These are phyloP conservation scores for Myxozyma neotropica DNA, from an alignment of 805 yeast genomes.

Conservation along the genomic window DNA sequence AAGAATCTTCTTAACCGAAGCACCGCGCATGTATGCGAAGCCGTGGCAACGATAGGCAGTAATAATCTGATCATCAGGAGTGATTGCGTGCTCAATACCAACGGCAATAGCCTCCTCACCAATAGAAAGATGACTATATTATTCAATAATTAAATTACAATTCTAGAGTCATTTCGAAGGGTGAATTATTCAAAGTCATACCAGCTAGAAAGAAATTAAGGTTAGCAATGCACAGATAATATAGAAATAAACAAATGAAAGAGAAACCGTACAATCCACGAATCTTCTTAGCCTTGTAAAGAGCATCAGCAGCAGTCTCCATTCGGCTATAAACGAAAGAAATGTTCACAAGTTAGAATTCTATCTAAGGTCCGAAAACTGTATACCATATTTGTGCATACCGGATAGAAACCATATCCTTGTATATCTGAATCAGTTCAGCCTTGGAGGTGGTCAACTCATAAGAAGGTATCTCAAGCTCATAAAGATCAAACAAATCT, in stretches of 20 bases:
- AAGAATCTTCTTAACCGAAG: slow-evolving; percentile 82
- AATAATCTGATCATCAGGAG: slow-evolving; percentile 81
- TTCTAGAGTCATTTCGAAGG: background rate
- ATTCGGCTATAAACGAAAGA: slow-evolving; percentile 67
- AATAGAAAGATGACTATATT: slow-evolving; percentile 78
- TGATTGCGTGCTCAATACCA: slow-evolving; percentile 94
- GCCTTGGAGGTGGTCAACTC: slow-evolving; percentile 78
- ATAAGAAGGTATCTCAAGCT: slow-evolving; percentile 65
- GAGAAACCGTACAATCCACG: slow-evolving; percentile 93
- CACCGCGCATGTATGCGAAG: slow-evolving; percentile 95
- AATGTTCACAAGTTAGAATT: background rate
- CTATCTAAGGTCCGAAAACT: background rate
- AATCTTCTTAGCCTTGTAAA: slow-evolving; percentile 97
- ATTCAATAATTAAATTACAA: background rate
- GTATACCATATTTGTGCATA: slow-evolving; percentile 4
- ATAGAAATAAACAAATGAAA: background rate
- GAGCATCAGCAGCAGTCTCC: slow-evolving; percentile 99
- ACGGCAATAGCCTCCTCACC: slow-evolving; percentile 99
- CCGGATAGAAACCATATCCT: slow-evolving; percentile 83
- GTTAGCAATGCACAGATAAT: background rate
- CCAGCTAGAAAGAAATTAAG: slow-evolving; percentile 17
- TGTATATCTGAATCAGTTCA: slow-evolving; percentile 86
- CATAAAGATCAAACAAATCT: slow-evolving; percentile 81
- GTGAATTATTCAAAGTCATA: background rate
- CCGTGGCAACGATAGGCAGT: slow-evolving; percentile 99